Evolutionary conservation across 2,329 filamentous ascomycete species (phyloP).

Genomic region (Saccharata proteae): DNA sequence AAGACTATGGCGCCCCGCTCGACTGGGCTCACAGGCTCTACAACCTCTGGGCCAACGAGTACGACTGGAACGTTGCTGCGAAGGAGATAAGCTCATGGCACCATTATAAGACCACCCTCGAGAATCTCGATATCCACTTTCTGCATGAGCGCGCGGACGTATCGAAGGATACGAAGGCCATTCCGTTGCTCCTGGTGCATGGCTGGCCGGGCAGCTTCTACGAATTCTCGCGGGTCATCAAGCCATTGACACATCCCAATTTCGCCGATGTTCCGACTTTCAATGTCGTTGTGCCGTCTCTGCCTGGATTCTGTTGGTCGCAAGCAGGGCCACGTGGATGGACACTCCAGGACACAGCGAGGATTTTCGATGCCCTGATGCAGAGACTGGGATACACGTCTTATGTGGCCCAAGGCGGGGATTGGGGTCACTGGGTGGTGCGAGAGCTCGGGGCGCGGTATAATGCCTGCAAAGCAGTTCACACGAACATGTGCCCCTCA

Average conservation of each 20-base stretch:
- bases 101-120: slow-evolving; percentile 25
- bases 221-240: slow-evolving; percentile 31
- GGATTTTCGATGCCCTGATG: slow-evolving; percentile 28
- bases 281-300: slow-evolving; percentile 45
- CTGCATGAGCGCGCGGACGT: slow-evolving; percentile 21
- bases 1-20: slow-evolving; percentile 21
- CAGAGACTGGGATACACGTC: slow-evolving; percentile 27
- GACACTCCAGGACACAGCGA: slow-evolving; percentile 26
- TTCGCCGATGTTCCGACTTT: slow-evolving; percentile 28
- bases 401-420: slow-evolving; percentile 28
- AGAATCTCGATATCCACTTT: slow-evolving; percentile 26
- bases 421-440: slow-evolving; percentile 31
- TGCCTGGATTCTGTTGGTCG: slow-evolving; percentile 44
- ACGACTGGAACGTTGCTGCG: slow-evolving; percentile 22
- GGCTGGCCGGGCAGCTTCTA: slow-evolving; percentile 36
- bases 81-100: slow-evolving; percentile 20
- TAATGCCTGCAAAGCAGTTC: slow-evolving; percentile 26
- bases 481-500: slow-evolving; percentile 31
- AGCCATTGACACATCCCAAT: slow-evolving; percentile 21
- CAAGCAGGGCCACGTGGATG: slow-evolving; percentile 20
- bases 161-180: slow-evolving; percentile 19
- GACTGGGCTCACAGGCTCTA: slow-evolving; percentile 24
- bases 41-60: slow-evolving; percentile 22
- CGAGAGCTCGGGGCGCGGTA: slow-evolving; percentile 26
- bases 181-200: slow-evolving; percentile 31